Percentiles rank a stretch among this genome's conserved stretches.
These are phyloP conservation scores for Nematodospora valgi DNA, from an alignment of 805 yeast genomes.

Conservation along the genomic window DNA sequence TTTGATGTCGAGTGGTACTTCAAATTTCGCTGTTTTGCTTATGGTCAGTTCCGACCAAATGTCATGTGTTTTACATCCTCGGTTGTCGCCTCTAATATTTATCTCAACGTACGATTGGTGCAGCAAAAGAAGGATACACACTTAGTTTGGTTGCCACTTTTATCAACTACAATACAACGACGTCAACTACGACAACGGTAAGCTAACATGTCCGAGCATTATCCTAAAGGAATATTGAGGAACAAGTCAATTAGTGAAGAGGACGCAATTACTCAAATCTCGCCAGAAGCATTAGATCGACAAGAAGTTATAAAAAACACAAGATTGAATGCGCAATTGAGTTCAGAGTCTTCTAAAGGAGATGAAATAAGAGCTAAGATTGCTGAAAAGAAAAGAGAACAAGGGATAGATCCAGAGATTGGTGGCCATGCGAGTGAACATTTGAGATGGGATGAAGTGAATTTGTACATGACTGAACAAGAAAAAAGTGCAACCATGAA, in stretches of 20 bases:
- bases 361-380: slow-evolving; percentile 46
- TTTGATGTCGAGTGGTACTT: too few relatives aligned
- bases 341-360: slow-evolving; percentile 36
- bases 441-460: slow-evolving; percentile 83
- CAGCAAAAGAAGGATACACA: too few relatives aligned
- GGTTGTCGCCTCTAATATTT: too few relatives aligned
- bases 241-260: slow-evolving; percentile 33
- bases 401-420: slow-evolving; percentile 4
- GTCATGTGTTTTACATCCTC: too few relatives aligned
- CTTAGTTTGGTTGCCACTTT: too few relatives aligned
- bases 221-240: slow-evolving; percentile 49
- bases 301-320: slow-evolving; percentile 80
- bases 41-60: too few relatives aligned
- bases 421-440: slow-evolving; percentile 31
- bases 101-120: too few relatives aligned
- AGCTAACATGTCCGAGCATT: slow-evolving; percentile 7
- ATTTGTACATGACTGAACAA: slow-evolving; percentile 68
- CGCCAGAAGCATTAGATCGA: slow-evolving; percentile 44
- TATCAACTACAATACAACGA: too few relatives aligned
- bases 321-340: slow-evolving; percentile 60
- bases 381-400: slow-evolving; percentile 29
- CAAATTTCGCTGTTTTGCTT: too few relatives aligned
- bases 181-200: too few relatives aligned
- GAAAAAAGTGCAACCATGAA: slow-evolving; percentile 72
- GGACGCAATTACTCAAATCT: not conserved